Percentiles rank a stretch among this genome's conserved stretches.
Conservation (phyloP, 345 rosid species). For the Melastoma malabathricum region DNA sequence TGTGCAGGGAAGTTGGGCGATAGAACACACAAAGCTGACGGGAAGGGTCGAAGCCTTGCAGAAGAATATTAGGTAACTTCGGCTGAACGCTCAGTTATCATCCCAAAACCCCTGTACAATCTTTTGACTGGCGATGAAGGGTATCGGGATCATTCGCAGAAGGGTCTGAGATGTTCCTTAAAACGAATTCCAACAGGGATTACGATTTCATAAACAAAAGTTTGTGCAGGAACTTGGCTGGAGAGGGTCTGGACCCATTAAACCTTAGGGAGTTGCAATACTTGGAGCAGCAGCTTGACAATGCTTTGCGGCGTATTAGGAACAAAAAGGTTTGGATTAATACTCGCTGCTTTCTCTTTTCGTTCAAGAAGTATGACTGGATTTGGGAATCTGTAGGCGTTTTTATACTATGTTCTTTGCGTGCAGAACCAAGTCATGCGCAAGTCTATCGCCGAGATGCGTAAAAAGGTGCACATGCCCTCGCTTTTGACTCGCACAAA, state of each 20-base stretch:
- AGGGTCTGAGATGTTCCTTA: too few species aligned
- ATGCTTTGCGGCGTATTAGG: slow-evolving; percentile 64
- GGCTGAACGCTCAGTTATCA: not conserved
- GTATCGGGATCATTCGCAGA: too few species aligned
- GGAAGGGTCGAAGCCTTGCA: slow-evolving; percentile 47
- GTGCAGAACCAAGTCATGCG: slow-evolving; percentile 59
- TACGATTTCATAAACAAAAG: not conserved
- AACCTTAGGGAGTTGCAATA: slow-evolving; percentile 57
- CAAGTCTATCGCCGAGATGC: slow-evolving; percentile 49
- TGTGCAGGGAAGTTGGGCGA: slow-evolving; percentile 38
- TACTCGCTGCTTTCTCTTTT: not conserved
- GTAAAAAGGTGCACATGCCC: slow-evolving; percentile 31
- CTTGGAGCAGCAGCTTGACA: slow-evolving; percentile 74
- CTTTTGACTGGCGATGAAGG: too few species aligned
- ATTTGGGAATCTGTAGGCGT: not conserved
- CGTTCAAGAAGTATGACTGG: not conserved
- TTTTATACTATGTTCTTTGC: slow-evolving; percentile 1
- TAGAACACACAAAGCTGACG: slow-evolving; percentile 44
- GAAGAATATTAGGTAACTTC: slow-evolving; percentile 42
- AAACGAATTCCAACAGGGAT: too few species aligned
- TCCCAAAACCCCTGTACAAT: too few species aligned
- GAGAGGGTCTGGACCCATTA: slow-evolving; percentile 55
- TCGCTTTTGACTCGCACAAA: too few species aligned
- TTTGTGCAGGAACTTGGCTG: slow-evolving; percentile 37
- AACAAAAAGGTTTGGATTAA: slow-evolving; percentile 38